phyloP scores from a whole-genome alignment of 75 land plant species.

The Sequoia sempervirens region DNA sequence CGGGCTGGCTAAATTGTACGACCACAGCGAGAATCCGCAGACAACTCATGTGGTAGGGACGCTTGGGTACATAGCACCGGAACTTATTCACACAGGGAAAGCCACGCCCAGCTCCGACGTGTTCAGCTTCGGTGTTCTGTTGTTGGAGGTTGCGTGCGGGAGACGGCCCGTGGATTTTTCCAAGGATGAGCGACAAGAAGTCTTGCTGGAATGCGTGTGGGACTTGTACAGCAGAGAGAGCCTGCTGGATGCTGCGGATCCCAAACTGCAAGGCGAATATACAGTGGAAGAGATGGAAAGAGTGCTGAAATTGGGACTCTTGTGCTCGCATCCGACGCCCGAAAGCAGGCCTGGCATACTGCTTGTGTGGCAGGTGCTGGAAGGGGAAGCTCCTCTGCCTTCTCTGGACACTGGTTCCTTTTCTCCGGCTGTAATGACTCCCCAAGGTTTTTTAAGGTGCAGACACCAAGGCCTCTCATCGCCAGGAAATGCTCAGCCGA shows the following conservation, averaged over 20 bases:
- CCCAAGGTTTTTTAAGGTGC: not conserved
- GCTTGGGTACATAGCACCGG: conserved; percentile 40
- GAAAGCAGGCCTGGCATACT: conserved; percentile 5
- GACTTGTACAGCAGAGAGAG: conserved; percentile 13
- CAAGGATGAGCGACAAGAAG: conserved; percentile 4
- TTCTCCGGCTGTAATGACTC: not conserved
- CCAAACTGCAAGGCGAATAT: not conserved
- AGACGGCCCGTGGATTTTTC: conserved; percentile 13
- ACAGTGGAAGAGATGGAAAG: not conserved
- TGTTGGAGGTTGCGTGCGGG: conserved; percentile 24
- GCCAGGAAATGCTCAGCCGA: not conserved
- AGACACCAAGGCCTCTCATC: not conserved
- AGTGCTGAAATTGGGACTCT: conserved; percentile 12
- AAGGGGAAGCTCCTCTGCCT: conserved; percentile 25
- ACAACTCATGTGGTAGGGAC: conserved; percentile 29
- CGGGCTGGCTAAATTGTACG: conserved; percentile 26
- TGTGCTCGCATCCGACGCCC: conserved; percentile 11
- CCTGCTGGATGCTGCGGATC: conserved; percentile 15
- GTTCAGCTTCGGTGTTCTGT: conserved; percentile 16
- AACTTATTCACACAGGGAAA: conserved; percentile 24
- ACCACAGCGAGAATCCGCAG: conserved; percentile 18
- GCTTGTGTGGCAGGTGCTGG: not conserved
- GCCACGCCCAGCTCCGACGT: conserved; percentile 33
- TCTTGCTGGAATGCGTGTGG: conserved; percentile 32
- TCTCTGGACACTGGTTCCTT: conserved; percentile 7